Evolutionary conservation across 2,329 filamentous ascomycete species (phyloP).

Genomic region (Epichloe gansuensis): DNA sequence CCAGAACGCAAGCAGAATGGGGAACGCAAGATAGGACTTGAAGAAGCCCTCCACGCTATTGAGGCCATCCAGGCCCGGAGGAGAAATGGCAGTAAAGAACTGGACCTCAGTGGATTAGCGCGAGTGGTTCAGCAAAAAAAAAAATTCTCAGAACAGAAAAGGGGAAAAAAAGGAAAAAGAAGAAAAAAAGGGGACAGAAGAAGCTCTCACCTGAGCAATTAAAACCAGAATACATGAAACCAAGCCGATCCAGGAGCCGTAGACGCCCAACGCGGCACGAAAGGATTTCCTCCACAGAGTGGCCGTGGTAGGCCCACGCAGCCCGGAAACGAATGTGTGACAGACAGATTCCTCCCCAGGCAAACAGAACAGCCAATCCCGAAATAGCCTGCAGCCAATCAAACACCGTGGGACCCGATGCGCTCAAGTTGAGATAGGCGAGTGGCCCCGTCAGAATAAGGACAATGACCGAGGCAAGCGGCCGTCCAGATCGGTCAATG

Average conservation of each 20-base stretch:
- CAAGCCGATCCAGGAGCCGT: conserved; percentile 51
- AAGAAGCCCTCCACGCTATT: conserved; percentile 39
- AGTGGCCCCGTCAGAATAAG: conserved; percentile 35
- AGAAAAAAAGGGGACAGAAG: neutral
- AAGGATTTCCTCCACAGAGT: conserved; percentile 55
- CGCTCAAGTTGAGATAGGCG: conserved; percentile 32
- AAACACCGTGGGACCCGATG: conserved; percentile 40
- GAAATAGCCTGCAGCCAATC: conserved; percentile 54
- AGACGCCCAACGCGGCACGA: conserved; percentile 44
- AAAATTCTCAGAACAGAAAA: conserved; percentile 3
- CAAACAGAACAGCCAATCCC: conserved; percentile 50
- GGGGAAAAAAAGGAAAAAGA: neutral
- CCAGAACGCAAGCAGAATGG: conserved; percentile 44
- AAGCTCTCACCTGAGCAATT: conserved; percentile 32
- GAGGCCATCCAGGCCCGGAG: conserved; percentile 17
- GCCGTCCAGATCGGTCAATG: conserved; percentile 41
- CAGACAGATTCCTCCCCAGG: conserved; percentile 53
- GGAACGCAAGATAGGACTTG: conserved; percentile 39
- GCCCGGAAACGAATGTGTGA: conserved; percentile 55
- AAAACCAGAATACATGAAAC: conserved; percentile 41
- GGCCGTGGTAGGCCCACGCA: conserved; percentile 47
- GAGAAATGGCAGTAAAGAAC: conserved; percentile 37
- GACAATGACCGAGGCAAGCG: conserved; percentile 32
- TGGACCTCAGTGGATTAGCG: conserved; percentile 8
- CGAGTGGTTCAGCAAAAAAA: neutral